Conservation (phyloP, 1,284 basidiomycete species). For the Gymnopus androsaceus region DNA sequence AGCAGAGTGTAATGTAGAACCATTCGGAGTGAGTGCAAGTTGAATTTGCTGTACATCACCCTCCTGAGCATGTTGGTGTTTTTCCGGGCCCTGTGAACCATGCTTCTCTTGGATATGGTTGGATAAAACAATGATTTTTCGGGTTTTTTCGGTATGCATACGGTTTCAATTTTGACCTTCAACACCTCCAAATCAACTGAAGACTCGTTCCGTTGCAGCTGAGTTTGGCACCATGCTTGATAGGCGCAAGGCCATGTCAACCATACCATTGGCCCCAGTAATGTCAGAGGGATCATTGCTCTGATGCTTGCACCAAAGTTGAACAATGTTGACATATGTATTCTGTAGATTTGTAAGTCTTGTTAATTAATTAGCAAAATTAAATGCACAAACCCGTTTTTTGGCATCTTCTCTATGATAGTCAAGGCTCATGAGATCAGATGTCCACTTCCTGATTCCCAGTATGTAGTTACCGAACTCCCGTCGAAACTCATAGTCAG, state of each 20-base stretch:
- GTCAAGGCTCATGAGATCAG: background rate
- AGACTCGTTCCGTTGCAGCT: slow-evolving; percentile 21
- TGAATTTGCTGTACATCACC: too few species aligned
- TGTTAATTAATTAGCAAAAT: background rate
- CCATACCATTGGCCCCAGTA: slow-evolving; percentile 8
- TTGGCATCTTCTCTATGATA: background rate
- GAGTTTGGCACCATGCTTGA: slow-evolving; percentile 26
- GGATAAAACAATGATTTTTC: slow-evolving; percentile 11
- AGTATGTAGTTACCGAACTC: background rate
- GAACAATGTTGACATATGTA: slow-evolving; percentile 1
- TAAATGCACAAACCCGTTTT: background rate
- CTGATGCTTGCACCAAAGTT: slow-evolving; percentile 1
- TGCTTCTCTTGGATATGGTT: background rate
- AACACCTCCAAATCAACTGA: slow-evolving; percentile 23
- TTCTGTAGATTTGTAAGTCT: background rate
- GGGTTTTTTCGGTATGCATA: slow-evolving; percentile 15
- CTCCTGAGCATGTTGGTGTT: too few species aligned
- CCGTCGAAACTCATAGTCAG: background rate
- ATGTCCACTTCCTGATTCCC: background rate
- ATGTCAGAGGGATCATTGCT: background rate
- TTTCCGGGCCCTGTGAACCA: too few species aligned
- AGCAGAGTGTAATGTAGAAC: too few species aligned
- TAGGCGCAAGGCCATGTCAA: slow-evolving; percentile 21
- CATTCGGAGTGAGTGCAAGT: too few species aligned
- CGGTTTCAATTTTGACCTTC: slow-evolving; percentile 22